Percentiles rank a stretch among this genome's conserved stretches.
Evolutionary conservation across 1,284 basidiomycete genomes (phyloP).

Genomic region (Rhizopogon parksii): DNA sequence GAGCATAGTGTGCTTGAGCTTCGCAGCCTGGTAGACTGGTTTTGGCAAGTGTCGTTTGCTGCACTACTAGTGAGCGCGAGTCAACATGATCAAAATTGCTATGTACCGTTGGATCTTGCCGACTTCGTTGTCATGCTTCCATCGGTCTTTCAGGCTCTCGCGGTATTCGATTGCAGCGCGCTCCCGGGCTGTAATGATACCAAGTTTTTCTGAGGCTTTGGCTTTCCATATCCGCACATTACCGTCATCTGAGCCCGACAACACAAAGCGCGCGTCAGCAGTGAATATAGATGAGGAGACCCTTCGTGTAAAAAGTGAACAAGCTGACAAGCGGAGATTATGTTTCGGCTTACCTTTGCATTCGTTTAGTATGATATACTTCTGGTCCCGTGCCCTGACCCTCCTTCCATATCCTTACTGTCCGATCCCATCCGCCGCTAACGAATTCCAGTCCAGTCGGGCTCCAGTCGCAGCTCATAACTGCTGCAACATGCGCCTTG

Average conservation of each 20-base stretch:
- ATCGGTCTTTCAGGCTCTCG: constrained; percentile 81
- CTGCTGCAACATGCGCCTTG: constrained; percentile 95
- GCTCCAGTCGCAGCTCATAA: constrained; percentile 89
- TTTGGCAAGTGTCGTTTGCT: constrained; percentile 87
- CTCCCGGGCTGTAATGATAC: constrained; percentile 88
- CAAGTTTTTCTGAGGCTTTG: constrained; percentile 87
- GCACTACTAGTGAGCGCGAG: constrained; percentile 8
- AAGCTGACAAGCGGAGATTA: background rate
- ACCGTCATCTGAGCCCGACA: constrained; percentile 94
- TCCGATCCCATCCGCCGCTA: constrained; percentile 94
- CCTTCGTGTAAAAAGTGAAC: constrained; percentile 35
- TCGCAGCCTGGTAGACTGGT: constrained; percentile 80
- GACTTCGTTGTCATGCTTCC: constrained; percentile 82
- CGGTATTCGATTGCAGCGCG: constrained; percentile 91
- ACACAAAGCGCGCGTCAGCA: constrained; percentile 86
- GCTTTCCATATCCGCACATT: constrained; percentile 98
- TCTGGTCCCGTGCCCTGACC: constrained; percentile 81
- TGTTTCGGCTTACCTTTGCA: constrained; percentile 71
- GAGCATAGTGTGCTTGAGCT: constrained; percentile 91
- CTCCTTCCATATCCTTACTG: constrained; percentile 89
- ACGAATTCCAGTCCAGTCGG: constrained; percentile 97
- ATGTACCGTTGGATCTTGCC: constrained; percentile 74
- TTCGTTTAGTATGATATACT: constrained; percentile 97
- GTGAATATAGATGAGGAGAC: constrained; percentile 77
- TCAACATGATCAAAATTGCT: constrained; percentile 1